These are phyloP conservation scores for Plasmodiophora brassicae DNA, from an alignment of 208 protist genomes.

Conservation along the genomic window DNA sequence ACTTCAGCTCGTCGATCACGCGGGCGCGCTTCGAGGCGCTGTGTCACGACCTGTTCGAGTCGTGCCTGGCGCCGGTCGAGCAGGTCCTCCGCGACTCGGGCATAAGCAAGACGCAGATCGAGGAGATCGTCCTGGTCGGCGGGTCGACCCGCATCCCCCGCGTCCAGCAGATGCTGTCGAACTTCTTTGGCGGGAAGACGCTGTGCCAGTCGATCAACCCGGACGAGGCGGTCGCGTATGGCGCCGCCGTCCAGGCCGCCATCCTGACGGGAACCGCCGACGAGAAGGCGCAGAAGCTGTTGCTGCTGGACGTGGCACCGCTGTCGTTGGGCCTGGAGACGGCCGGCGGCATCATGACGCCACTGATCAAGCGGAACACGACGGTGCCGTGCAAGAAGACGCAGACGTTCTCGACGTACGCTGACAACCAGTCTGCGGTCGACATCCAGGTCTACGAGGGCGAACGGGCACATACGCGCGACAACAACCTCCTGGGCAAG, in stretches of 20 bases:
- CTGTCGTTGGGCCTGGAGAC: conserved; percentile 62
- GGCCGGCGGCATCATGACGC: conserved; percentile 80
- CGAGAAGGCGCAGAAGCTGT: conserved; percentile 62
- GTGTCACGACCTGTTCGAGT: conserved; percentile 71
- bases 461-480: conserved; percentile 88
- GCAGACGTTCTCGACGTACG: conserved; percentile 86
- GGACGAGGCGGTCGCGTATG: conserved; percentile 73
- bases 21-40: conserved; percentile 95
- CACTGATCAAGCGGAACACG: conserved; percentile 72
- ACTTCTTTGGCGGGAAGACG: conserved; percentile 89
- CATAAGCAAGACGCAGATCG: conserved; percentile 69
- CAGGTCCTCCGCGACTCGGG: conserved; percentile 74
- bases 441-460: conserved; percentile 98
- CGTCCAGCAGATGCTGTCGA: conserved; percentile 85
- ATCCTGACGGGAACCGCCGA: conserved; percentile 85
- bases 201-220: conserved; percentile 69
- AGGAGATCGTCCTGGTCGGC: conserved; percentile 83
- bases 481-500: conserved; percentile 97
- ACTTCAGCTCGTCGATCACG: conserved; percentile 88
- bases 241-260: conserved; percentile 87
- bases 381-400: conserved; percentile 65
- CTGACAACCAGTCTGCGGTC: conserved; percentile 96
- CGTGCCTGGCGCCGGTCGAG: conserved; percentile 69
- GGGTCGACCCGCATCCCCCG: conserved; percentile 90
- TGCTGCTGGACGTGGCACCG: conserved; percentile 60